Conservation (phyloP, 2,329 filamentous ascomycete genomes). For the Xylaria sp. region DNA sequence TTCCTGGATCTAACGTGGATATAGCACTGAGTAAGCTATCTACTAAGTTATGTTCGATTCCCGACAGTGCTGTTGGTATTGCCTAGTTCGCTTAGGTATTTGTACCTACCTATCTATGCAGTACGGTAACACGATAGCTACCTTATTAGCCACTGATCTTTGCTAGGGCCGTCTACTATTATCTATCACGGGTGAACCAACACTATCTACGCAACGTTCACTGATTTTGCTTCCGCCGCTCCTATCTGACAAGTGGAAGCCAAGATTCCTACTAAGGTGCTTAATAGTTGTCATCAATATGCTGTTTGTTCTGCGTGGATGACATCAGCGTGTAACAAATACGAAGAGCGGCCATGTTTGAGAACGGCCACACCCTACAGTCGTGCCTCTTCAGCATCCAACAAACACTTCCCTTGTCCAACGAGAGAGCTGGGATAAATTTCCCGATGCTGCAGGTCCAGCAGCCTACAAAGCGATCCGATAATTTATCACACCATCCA, state of each 20-base stretch:
- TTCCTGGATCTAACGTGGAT: slow-evolving; percentile 11
- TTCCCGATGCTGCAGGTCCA: neutral
- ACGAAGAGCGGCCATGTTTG: neutral
- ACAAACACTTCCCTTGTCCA: neutral
- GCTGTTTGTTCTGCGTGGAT: slow-evolving; percentile 6
- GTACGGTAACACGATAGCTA: slow-evolving; percentile 14
- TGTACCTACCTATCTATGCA: slow-evolving; percentile 13
- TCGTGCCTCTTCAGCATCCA: neutral
- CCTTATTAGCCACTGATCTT: slow-evolving; percentile 2
- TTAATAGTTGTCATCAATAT: neutral
- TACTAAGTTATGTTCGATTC: too few relatives aligned
- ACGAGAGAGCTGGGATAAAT: neutral
- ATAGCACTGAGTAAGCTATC: neutral
- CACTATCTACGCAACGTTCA: slow-evolving; percentile 1
- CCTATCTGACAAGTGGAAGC: slow-evolving; percentile 1
- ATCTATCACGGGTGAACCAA: slow-evolving; percentile 15
- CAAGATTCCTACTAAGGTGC: neutral
- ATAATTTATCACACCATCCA: neutral
- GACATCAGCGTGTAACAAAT: neutral
- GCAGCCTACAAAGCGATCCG: neutral
- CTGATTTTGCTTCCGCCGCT: neutral
- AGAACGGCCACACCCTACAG: neutral
- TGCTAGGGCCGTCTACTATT: neutral
- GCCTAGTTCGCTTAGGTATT: too few relatives aligned
- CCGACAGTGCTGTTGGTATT: too few relatives aligned